A percentile compares a stretch with the other conserved stretches of the same genome.
phyloP scores from a whole-genome alignment of 768 basidiomycete genomes.

The Sporobolomyces roseus region DNA sequence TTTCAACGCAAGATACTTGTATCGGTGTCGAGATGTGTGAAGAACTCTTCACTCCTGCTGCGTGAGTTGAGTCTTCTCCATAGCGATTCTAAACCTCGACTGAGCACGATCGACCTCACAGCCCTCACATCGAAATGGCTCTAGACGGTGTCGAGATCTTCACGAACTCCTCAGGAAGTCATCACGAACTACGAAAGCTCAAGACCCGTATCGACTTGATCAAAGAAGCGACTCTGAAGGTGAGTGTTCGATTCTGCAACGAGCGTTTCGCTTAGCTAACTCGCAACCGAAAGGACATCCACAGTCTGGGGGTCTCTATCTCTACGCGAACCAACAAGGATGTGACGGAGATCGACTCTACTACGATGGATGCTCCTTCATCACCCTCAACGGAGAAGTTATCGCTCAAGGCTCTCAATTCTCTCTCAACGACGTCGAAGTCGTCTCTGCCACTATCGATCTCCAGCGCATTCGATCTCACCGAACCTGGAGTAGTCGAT shows the following conservation, averaged over 20 bases:
- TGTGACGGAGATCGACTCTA: slow-evolving; percentile 97
- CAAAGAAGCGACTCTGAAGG: slow-evolving; percentile 94
- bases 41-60: slow-evolving; percentile 92
- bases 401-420: slow-evolving; percentile 96
- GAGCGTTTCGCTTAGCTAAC: background rate
- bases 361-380: slow-evolving; percentile 96
- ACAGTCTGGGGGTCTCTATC: slow-evolving; percentile 95
- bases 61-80: slow-evolving; percentile 54
- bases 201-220: slow-evolving; percentile 87
- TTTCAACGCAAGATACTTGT: slow-evolving; percentile 90
- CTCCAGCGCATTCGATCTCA: slow-evolving; percentile 94
- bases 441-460: slow-evolving; percentile 90
- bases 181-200: slow-evolving; percentile 96
- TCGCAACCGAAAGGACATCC: background rate
- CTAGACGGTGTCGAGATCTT: slow-evolving; percentile 98
- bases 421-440: slow-evolving; percentile 91
- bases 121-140: slow-evolving; percentile 96
- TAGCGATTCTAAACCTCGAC: background rate
- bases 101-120: slow-evolving; percentile 47
- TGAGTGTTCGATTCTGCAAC: slow-evolving; percentile 43
- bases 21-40: slow-evolving; percentile 97
- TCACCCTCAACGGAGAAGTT: slow-evolving; percentile 86
- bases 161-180: slow-evolving; percentile 96
- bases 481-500: slow-evolving; percentile 68
- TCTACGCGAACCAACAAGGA: slow-evolving; percentile 98